These are phyloP conservation scores for Colletotrichum somersetense DNA, from an alignment of 2,329 filamentous ascomycete genomes.

Conservation along the genomic window DNA sequence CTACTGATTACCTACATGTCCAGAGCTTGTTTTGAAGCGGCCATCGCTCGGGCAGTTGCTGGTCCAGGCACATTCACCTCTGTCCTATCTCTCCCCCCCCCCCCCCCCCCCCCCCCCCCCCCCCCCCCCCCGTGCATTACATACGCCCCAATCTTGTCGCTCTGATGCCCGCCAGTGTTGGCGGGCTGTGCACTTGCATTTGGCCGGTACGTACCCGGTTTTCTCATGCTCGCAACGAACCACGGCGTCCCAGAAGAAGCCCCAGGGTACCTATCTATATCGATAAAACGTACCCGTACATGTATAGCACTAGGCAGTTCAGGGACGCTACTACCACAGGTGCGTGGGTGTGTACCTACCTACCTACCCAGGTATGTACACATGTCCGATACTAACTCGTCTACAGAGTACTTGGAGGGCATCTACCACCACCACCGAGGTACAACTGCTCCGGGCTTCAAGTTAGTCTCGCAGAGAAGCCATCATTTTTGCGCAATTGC, in stretches of 20 bases:
- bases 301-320: no score
- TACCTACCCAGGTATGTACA: no score
- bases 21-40: slow-evolving; percentile 1
- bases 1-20: background rate
- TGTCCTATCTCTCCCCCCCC: background rate
- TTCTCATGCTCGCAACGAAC: background rate
- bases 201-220: slow-evolving; percentile 13
- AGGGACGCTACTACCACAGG: no score
- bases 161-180: background rate
- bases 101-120: no score
- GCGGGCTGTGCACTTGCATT: slow-evolving; percentile 28
- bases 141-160: slow-evolving; percentile 4
- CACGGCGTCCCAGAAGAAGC: background rate
- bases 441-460: background rate
- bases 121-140: no score
- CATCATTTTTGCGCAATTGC: background rate
- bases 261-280: background rate
- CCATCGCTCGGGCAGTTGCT: slow-evolving; percentile 1
- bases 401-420: background rate
- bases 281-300: background rate
- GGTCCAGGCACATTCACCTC: background rate
- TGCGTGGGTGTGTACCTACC: no score
- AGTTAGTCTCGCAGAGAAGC: background rate
- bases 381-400: background rate
- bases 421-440: background rate